These are phyloP conservation scores for Phytopythium oedochilum DNA, from an alignment of 352 stramenopile species.

Conservation along the genomic window DNA sequence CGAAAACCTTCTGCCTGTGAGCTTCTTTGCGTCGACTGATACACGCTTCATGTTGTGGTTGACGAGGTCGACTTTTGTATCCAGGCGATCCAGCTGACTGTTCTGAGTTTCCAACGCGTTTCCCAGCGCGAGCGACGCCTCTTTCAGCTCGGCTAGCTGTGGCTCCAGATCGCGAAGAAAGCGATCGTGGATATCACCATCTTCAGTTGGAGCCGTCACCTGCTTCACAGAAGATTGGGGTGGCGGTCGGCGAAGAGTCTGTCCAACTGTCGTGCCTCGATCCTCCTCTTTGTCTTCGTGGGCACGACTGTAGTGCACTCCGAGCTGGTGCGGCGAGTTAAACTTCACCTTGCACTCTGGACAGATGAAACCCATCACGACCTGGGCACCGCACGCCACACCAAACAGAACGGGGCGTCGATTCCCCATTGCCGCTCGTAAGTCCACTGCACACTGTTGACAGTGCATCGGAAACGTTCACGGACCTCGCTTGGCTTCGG, in stretches of 20 bases:
- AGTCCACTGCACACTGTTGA: background rate
- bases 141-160: conserved; percentile 59
- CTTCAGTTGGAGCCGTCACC: background rate
- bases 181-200: conserved; percentile 27
- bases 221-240: background rate
- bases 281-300: conserved; percentile 20
- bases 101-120: conserved; percentile 64
- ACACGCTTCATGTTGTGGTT: conserved; percentile 71
- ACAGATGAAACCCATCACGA: conserved; percentile 83
- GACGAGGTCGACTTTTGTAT: conserved; percentile 56
- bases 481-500: conserved; percentile 6
- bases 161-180: conserved; percentile 54
- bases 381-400: conserved; percentile 18
- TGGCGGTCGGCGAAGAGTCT: background rate
- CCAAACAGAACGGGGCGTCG: background rate
- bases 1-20: conserved; percentile 30
- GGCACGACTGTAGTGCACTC: conserved; percentile 43
- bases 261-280: background rate
- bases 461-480: background rate
- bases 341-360: conserved; percentile 76
- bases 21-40: conserved; percentile 52
- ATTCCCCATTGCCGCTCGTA: conserved; percentile 1
- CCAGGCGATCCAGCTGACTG: conserved; percentile 48
- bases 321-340: conserved; percentile 43
- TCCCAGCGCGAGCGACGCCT: conserved; percentile 54